Conservation (phyloP, 805 yeast genomes). For the Wickerhamomyces chaumierensis region DNA sequence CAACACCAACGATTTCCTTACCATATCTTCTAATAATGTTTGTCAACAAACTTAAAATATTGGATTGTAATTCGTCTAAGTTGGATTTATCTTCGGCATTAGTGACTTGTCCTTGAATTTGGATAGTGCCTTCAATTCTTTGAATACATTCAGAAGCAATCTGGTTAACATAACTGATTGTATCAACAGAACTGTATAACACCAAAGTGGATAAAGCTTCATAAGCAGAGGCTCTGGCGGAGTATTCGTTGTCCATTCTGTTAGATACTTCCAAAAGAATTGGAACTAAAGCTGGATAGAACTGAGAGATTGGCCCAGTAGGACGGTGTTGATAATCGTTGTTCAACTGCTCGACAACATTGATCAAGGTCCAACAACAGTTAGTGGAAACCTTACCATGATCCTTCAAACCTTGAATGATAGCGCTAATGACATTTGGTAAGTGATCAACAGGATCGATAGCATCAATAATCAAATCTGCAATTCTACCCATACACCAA, state of each 20-base stretch:
- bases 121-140: constrained; percentile 62
- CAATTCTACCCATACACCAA: constrained; percentile 96
- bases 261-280: constrained; percentile 59
- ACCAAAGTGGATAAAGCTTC: constrained; percentile 85
- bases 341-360: constrained; percentile 73
- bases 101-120: constrained; percentile 45
- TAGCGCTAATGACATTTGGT: constrained; percentile 62
- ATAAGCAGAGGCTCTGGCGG: constrained; percentile 91
- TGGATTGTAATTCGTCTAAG: constrained; percentile 82
- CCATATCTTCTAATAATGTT: constrained; percentile 52
- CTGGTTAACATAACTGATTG: constrained; percentile 53
- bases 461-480: constrained; percentile 74
- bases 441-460: constrained; percentile 56
- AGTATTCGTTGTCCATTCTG: constrained; percentile 71
- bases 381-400: constrained; percentile 92
- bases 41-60: constrained; percentile 21
- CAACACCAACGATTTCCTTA: constrained; percentile 46
- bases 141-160: constrained; percentile 66
- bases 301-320: constrained; percentile 62
- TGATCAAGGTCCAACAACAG: constrained; percentile 95
- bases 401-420: constrained; percentile 73
- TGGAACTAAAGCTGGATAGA: constrained; percentile 59
- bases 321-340: constrained; percentile 32
- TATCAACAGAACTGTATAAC: constrained; percentile 58
- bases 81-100: constrained; percentile 62